Evolutionary conservation across 306 rosid species (phyloP).

Genomic region (Castanospermum australe): DNA sequence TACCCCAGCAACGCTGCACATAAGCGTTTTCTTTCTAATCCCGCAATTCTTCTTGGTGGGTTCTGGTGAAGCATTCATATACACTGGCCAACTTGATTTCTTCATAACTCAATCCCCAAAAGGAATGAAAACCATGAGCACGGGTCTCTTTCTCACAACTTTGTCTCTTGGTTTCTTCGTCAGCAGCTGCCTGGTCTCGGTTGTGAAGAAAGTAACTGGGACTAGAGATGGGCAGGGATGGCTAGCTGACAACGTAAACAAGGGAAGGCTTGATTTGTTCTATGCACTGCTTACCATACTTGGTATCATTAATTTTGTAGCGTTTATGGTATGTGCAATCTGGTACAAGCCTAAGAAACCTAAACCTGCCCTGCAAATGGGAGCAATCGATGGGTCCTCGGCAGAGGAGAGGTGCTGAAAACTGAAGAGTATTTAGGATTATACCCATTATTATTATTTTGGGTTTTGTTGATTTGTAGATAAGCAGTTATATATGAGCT

Average conservation of each 20-base stretch:
- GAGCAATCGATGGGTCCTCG: constrained; percentile 24
- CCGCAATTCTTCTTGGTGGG: constrained; percentile 92
- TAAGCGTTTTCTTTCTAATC: constrained; percentile 72
- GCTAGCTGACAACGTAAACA: constrained; percentile 75
- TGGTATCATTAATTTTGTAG: constrained; percentile 57
- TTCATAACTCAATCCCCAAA: constrained; percentile 92
- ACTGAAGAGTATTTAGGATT: not conserved
- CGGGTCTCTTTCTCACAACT: constrained; percentile 87
- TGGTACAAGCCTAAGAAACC: constrained; percentile 70
- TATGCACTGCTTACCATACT: constrained; percentile 67
- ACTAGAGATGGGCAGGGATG: constrained; percentile 64
- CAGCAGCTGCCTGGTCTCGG: constrained; percentile 78
- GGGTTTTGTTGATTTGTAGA: constrained; percentile 5
- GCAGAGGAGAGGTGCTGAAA: constrained; percentile 53
- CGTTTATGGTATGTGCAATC: constrained; percentile 53
- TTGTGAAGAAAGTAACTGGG: constrained; percentile 62
- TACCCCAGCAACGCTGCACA: constrained; percentile 47
- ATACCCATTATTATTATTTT: not conserved
- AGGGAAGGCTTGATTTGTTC: constrained; percentile 83
- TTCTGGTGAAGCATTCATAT: constrained; percentile 93
- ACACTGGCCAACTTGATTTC: constrained; percentile 95
- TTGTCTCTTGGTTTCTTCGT: constrained; percentile 82
- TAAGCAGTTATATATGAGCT: not conserved
- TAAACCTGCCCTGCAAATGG: constrained; percentile 44
- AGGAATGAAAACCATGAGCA: constrained; percentile 97